These are phyloP conservation scores for Cladophialophora bantiana DNA, from an alignment of 2,329 filamentous ascomycete species.

Conservation along the genomic window DNA sequence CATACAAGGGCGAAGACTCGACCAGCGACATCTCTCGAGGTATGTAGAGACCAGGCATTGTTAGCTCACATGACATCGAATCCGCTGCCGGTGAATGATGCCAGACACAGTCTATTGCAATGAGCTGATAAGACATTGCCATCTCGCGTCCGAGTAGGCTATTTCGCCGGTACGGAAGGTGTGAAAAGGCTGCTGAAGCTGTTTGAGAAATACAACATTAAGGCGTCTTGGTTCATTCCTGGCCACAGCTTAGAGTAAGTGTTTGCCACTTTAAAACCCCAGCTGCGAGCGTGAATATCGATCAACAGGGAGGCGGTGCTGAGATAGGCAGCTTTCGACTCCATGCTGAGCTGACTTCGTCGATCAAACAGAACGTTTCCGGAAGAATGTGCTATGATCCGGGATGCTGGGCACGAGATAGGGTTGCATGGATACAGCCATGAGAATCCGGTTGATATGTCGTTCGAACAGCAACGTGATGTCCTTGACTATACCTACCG, in stretches of 20 bases:
- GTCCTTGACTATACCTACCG: constrained; percentile 82
- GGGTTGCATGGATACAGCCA: constrained; percentile 76
- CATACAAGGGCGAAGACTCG: constrained; percentile 75
- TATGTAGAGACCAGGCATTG: constrained; percentile 38
- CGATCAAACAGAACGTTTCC: constrained; percentile 61
- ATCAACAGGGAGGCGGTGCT: not conserved
- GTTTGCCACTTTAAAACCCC: not conserved
- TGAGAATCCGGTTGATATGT: constrained; percentile 76
- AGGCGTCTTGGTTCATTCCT: constrained; percentile 71
- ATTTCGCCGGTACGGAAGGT: constrained; percentile 74
- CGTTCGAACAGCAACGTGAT: constrained; percentile 74
- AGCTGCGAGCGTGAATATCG: not conserved
- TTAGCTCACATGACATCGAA: not conserved
- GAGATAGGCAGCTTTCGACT: not conserved
- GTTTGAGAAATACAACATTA: constrained; percentile 75
- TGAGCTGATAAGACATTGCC: not conserved
- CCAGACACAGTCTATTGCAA: not conserved
- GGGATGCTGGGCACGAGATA: constrained; percentile 69
- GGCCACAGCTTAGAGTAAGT: constrained; percentile 64
- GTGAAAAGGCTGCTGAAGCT: constrained; percentile 72
- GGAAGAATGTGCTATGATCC: constrained; percentile 67
- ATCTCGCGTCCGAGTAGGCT: constrained; percentile 44
- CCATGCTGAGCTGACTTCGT: not conserved
- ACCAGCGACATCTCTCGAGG: constrained; percentile 75
- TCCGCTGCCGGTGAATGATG: not conserved